A percentile compares a stretch with the other conserved stretches of the same genome.
Evolutionary conservation across 2,329 filamentous ascomycete species (phyloP).

Genomic region (Nemania diffusa): DNA sequence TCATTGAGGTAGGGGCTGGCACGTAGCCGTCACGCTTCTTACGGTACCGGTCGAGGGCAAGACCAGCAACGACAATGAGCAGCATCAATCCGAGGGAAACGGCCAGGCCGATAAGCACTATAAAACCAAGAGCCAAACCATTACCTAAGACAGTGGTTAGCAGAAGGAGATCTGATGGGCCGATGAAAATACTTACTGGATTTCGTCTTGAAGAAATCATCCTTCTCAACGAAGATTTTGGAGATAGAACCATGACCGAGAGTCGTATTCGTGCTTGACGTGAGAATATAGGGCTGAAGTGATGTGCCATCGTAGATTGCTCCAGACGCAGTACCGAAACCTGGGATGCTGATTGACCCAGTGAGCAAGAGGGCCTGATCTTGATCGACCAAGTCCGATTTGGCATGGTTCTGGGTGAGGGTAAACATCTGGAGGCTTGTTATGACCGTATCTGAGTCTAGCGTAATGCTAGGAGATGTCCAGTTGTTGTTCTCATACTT

Average conservation of each 20-base stretch:
- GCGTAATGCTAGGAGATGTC: slow-evolving; percentile 69
- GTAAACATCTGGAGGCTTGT: slow-evolving; percentile 84
- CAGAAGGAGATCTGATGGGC: not conserved
- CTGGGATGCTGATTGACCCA: slow-evolving; percentile 80
- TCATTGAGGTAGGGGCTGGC: slow-evolving; percentile 76
- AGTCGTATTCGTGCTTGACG: slow-evolving; percentile 71
- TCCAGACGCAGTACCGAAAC: slow-evolving; percentile 84
- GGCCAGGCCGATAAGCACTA: slow-evolving; percentile 83
- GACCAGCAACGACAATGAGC: slow-evolving; percentile 78
- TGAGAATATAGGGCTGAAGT: slow-evolving; percentile 82
- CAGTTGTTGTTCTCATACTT: slow-evolving; percentile 85
- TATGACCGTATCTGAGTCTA: slow-evolving; percentile 75
- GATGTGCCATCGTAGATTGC: slow-evolving; percentile 86
- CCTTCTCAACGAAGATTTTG: slow-evolving; percentile 83
- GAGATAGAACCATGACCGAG: slow-evolving; percentile 75
- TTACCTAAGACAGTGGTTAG: slow-evolving; percentile 53
- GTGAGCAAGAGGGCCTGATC: slow-evolving; percentile 82
- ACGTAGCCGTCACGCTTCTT: slow-evolving; percentile 83
- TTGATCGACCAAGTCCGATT: slow-evolving; percentile 70
- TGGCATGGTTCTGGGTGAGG: slow-evolving; percentile 73
- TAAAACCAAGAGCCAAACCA: slow-evolving; percentile 76
- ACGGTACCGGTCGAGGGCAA: slow-evolving; percentile 78
- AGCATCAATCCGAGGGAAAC: slow-evolving; percentile 82
- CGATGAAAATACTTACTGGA: slow-evolving; percentile 61
- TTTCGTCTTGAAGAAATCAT: slow-evolving; percentile 76